Evolutionary conservation across 352 stramenopile species (phyloP).

Genomic region (Detonula confervacea): DNA sequence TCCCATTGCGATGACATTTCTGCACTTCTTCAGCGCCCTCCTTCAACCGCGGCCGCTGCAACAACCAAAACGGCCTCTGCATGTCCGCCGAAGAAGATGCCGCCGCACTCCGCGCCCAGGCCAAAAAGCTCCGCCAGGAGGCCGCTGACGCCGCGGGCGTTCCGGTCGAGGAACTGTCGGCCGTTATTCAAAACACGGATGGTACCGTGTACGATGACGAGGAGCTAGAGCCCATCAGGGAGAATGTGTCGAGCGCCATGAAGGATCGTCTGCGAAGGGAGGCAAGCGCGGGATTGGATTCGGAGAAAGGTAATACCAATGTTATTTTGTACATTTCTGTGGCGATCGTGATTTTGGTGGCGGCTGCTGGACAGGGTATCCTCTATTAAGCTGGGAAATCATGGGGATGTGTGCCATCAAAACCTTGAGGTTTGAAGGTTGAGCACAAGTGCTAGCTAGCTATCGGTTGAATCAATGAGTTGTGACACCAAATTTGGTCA

Average conservation of each 20-base stretch:
- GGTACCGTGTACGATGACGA: conserved; percentile 82
- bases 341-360: conserved; percentile 67
- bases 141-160: conserved; percentile 21
- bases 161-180: conserved; percentile 37
- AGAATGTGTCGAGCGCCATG: conserved; percentile 70
- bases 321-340: conserved; percentile 78
- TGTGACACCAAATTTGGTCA: too few species aligned
- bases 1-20: too few species aligned
- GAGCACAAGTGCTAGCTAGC: too few species aligned
- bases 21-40: conserved; percentile 9
- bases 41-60: conserved; percentile 20
- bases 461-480: too few species aligned
- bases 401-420: too few species aligned
- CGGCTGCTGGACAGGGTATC: conserved; percentile 70
- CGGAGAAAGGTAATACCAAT: conserved; percentile 71
- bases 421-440: too few species aligned
- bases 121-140: conserved; percentile 38
- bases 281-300: conserved; percentile 77
- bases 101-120: conserved; percentile 32
- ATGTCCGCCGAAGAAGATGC: conserved; percentile 45
- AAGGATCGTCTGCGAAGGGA: conserved; percentile 65
- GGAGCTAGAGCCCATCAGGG: conserved; percentile 33
- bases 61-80: conserved; percentile 22
- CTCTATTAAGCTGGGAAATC: conserved; percentile 60
- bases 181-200: conserved; percentile 37